phyloP scores from a whole-genome alignment of 257 asterid genomes.

The Forsythia viridissima region DNA sequence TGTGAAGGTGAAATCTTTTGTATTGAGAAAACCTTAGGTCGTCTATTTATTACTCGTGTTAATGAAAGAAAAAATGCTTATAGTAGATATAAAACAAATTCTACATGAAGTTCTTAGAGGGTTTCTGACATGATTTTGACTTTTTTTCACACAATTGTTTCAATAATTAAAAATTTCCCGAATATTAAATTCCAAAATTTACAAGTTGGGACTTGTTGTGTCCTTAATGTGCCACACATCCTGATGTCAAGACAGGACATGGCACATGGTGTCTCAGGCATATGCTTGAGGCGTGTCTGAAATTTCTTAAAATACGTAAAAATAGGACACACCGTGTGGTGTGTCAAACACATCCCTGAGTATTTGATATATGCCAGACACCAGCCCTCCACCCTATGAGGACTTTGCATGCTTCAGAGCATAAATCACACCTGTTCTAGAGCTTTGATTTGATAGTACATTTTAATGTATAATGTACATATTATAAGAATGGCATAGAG shows the following conservation, averaged over 20 bases:
- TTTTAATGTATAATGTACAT: neutral
- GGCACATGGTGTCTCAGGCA: neutral
- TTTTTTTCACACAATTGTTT: too few species aligned
- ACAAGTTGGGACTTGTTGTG: neutral
- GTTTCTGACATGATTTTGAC: neutral
- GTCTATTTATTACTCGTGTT: neutral
- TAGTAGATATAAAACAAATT: neutral
- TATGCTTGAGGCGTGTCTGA: neutral
- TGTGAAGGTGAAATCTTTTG: neutral
- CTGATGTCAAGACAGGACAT: neutral
- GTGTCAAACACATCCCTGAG: neutral
- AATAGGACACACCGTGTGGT: neutral
- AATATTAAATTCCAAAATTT: neutral
- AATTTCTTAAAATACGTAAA: neutral
- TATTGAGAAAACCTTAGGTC: neutral
- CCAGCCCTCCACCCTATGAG: neutral
- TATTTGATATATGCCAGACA: neutral
- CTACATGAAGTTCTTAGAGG: neutral
- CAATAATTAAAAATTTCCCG: neutral
- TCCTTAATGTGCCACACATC: neutral
- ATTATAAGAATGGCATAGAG: neutral
- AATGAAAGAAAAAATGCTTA: neutral
- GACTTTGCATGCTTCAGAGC: neutral
- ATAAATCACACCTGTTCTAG: neutral
- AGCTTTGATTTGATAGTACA: neutral